These are phyloP conservation scores for Vaccinium macrocarpon DNA, from an alignment of 148 eudicot species.

Conservation along the genomic window DNA sequence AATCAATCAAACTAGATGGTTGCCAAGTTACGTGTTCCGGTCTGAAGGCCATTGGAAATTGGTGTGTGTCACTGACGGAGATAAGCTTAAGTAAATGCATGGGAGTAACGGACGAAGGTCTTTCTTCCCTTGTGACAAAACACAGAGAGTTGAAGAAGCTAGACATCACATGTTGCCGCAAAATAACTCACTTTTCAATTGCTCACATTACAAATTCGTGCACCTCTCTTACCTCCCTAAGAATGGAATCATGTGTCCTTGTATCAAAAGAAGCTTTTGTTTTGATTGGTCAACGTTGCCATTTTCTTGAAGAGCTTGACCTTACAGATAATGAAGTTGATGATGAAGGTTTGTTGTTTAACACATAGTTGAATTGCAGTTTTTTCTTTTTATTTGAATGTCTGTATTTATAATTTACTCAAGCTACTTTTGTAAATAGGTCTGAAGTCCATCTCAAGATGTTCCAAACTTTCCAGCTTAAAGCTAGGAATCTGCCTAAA, in stretches of 20 bases:
- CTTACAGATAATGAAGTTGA: constrained; percentile 86
- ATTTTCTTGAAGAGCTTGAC: constrained; percentile 81
- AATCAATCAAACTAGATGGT: constrained; percentile 78
- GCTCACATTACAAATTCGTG: constrained; percentile 69
- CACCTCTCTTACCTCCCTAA: constrained; percentile 58
- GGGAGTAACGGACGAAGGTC: constrained; percentile 85
- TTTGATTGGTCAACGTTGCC: constrained; percentile 76
- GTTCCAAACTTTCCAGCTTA: constrained; percentile 54
- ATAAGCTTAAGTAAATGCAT: constrained; percentile 83
- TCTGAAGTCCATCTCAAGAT: constrained; percentile 76
- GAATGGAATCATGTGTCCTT: constrained; percentile 77
- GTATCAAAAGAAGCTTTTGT: constrained; percentile 79
- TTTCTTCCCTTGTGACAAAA: constrained; percentile 65
- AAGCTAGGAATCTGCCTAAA: constrained; percentile 85
- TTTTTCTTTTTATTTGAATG: neutral
- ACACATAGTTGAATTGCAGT: neutral
- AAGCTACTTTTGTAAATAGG: constrained; percentile 42
- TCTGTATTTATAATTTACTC: neutral
- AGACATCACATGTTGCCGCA: constrained; percentile 84
- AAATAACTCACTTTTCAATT: constrained; percentile 64
- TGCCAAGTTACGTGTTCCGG: constrained; percentile 73
- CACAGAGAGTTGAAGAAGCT: constrained; percentile 70
- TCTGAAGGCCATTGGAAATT: constrained; percentile 70
- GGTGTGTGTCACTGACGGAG: constrained; percentile 66
- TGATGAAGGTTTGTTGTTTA: constrained; percentile 58